Base-by-base conservation (phyloP, 257 asterid species). In the Scutellaria minor region DNA sequence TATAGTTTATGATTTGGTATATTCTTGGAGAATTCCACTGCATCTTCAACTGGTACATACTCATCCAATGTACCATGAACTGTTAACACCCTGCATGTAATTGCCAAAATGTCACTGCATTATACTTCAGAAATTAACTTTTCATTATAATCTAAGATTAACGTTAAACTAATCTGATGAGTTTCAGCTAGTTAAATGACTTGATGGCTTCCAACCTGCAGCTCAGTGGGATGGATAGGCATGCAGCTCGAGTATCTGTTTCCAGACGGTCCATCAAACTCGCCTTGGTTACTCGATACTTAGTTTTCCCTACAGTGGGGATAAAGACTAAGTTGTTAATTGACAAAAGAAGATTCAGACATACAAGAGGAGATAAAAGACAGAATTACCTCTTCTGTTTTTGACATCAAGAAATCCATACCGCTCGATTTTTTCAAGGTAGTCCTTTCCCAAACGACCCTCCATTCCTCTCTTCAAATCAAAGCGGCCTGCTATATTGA, bases 401-500 rank as follows among this genome's bases (percentile, higher is more conserved):
- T 75, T 89, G 66, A 93, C 96, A 68, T 90, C 95, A 66, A 93
- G 85, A 68, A 66, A 86, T 60, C 96, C 96, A 56, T 76, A 63
- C 63, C 54, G 85, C 81, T 87, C 85, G 14, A 93, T 81, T 72
- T 80, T 83, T 58, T 81, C 85, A 61, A 6, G 82, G 72, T 77
- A 90, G 84, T 88, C 84, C 76, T 84, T 75, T 35, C 98, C 98
- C 89, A 93, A 70, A 6, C 97, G 96, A 54, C 92, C 96, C 81
- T 87, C 96, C 6, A 93, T 93, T 74, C 96, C 98, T 83, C 86
- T 78, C 62, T 47, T 79, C 73, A 94, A 83, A 86, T 89, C 52
- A 75, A 85, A 91, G 53, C 96, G 96, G 7, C 96, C 98, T 71
- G 97, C 83, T 66, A 94, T 89, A 65, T 91, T 94, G 56, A 91